Percentiles rank a stretch among this genome's conserved stretches.
Conservation (phyloP, 169 alveolate genomes). For the Miamiensis avidus region DNA sequence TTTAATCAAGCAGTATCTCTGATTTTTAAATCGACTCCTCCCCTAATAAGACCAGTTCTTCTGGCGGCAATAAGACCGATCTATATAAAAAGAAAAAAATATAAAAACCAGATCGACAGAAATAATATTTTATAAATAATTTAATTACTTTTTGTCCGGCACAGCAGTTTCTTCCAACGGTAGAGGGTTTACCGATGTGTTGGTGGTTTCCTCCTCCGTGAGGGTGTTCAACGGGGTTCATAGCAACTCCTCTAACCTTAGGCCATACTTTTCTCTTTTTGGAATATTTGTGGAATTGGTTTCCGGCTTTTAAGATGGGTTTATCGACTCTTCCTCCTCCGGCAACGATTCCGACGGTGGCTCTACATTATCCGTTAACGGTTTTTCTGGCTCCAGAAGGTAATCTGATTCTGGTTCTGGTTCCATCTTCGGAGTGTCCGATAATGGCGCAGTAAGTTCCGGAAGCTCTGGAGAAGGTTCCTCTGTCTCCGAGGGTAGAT, state of each 20-base stretch:
- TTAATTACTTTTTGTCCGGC: conserved; percentile 94
- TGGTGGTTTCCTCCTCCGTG: conserved; percentile 99
- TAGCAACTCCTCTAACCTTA: conserved; percentile 99
- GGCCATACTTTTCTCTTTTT: conserved; percentile 99
- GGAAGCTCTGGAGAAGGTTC: conserved; percentile 97
- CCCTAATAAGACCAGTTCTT: conserved; percentile 99
- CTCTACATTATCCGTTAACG: conserved; percentile 91
- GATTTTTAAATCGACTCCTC: conserved; percentile 74
- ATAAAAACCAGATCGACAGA: no score
- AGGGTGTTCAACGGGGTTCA: conserved; percentile 99
- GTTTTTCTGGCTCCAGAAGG: conserved; percentile 99
- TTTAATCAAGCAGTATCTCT: no score
- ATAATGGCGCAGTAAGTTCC: conserved; percentile 97
- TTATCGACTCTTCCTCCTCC: conserved; percentile 99
- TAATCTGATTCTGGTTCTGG: conserved; percentile 95
- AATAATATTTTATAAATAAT: no score
- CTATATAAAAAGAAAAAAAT: conserved; percentile 32
- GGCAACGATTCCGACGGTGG: conserved; percentile 98
- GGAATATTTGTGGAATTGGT: conserved; percentile 96
- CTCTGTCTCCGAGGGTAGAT: conserved; percentile 98
- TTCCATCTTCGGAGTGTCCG: conserved; percentile 97
- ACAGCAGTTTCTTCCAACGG: conserved; percentile 97
- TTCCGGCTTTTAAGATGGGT: conserved; percentile 99
- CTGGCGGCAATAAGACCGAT: conserved; percentile 99
- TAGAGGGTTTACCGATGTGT: conserved; percentile 99